Evolutionary conservation across 2,329 filamentous ascomycete species (phyloP).

Genomic region (Cercospora beticola): DNA sequence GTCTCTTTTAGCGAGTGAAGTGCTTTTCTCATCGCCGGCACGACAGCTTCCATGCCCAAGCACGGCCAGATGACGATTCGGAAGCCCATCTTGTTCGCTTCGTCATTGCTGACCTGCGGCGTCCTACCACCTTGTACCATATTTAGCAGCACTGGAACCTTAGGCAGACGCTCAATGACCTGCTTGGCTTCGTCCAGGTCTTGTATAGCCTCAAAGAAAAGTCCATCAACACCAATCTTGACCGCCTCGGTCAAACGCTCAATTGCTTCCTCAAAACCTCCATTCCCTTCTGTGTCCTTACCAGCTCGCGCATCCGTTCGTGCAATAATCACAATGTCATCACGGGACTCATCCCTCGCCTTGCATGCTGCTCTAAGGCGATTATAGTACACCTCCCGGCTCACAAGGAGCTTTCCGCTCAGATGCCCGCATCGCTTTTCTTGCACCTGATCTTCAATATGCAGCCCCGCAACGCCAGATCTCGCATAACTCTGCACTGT

Average conservation of each 20-base stretch:
- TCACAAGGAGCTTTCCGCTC: conserved; percentile 60
- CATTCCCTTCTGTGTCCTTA: conserved; percentile 34
- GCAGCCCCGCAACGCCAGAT: conserved; percentile 58
- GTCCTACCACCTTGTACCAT: conserved; percentile 58
- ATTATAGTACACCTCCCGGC: conserved; percentile 50
- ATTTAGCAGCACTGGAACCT: conserved; percentile 57
- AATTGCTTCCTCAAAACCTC: conserved; percentile 59
- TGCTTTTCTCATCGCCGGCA: conserved; percentile 33
- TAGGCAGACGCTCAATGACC: conserved; percentile 50
- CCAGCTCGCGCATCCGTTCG: conserved; percentile 61
- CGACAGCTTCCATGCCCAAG: conserved; percentile 49
- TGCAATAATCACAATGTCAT: conserved; percentile 64
- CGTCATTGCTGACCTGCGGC: conserved; percentile 53
- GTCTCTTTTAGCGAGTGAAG: conserved; percentile 39
- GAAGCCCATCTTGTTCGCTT: conserved; percentile 59
- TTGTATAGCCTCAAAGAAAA: conserved; percentile 60
- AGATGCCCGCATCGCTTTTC: conserved; percentile 65
- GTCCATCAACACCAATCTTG: conserved; percentile 59
- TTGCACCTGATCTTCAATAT: conserved; percentile 64
- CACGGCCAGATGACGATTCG: conserved; percentile 60
- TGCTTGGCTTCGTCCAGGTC: conserved; percentile 52
- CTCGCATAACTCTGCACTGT: conserved; percentile 36
- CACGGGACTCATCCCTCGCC: conserved; percentile 50
- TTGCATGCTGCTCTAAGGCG: conserved; percentile 58
- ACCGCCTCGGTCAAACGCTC: conserved; percentile 52